Evolutionary conservation across 345 rosid genomes (phyloP).

Genomic region (Sisymbrium irio): DNA sequence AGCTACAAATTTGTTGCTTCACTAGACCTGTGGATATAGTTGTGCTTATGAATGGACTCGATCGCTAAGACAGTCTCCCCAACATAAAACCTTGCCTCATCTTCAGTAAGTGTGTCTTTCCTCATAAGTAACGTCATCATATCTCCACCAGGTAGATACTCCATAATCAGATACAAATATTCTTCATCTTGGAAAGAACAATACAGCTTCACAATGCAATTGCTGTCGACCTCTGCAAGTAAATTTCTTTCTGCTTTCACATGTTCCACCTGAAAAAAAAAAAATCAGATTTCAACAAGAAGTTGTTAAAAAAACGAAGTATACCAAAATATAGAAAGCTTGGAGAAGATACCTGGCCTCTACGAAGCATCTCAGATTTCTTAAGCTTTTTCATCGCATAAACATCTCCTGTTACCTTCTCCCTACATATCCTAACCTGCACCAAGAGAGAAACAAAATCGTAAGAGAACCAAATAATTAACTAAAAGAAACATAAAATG

Average conservation of each 20-base stretch:
- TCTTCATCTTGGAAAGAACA: conserved; percentile 98
- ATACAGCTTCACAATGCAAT: conserved; percentile 89
- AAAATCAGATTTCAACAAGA: conserved; percentile 23
- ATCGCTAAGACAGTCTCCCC: conserved; percentile 96
- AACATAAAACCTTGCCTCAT: conserved; percentile 94
- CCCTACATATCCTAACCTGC: conserved; percentile 90
- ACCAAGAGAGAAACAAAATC: not conserved
- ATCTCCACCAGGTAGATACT: conserved; percentile 99
- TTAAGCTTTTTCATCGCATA: conserved; percentile 97
- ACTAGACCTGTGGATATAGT: conserved; percentile 90
- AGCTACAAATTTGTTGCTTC: not conserved
- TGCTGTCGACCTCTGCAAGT: conserved; percentile 98
- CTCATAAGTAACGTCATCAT: conserved; percentile 99
- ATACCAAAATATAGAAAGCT: not conserved
- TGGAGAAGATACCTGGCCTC: conserved; percentile 71
- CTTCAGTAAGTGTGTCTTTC: conserved; percentile 91
- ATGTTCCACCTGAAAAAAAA: conserved; percentile 76
- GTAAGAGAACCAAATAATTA: not conserved
- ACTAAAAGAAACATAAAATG: not conserved
- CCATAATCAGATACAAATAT: conserved; percentile 90
- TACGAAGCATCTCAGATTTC: conserved; percentile 96
- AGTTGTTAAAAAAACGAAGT: not conserved
- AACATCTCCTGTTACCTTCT: conserved; percentile 79
- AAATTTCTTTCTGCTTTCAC: conserved; percentile 98
- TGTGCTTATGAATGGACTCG: conserved; percentile 95